Evolutionary conservation across 1,284 basidiomycete species (phyloP).

Genomic region (Boletus sp.): DNA sequence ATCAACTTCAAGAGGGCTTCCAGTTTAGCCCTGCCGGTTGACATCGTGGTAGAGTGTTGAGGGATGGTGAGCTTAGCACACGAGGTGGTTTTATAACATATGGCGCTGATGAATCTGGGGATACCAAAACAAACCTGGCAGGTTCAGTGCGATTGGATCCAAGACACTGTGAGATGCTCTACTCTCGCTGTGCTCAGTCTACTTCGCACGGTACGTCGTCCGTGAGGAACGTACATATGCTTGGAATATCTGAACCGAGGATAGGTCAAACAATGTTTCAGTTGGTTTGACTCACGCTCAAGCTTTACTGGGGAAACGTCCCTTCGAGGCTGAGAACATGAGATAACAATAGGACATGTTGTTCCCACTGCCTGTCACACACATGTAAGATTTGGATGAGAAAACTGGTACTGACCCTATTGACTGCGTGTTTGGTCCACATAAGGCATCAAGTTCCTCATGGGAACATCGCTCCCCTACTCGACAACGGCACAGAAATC

Average conservation of each 20-base stretch:
- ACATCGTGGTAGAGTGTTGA: slow-evolving; percentile 11
- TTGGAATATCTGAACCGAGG: neutral
- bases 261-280: neutral
- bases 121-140: neutral
- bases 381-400: neutral
- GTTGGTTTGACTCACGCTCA: neutral
- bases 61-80: neutral
- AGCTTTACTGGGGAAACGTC: neutral
- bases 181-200: too few species aligned
- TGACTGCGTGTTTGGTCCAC: neutral
- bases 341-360: neutral
- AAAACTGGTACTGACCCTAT: neutral
- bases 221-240: neutral
- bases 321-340: neutral
- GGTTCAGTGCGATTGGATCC: neutral
- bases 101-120: neutral
- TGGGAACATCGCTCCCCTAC: too few species aligned
- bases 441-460: neutral
- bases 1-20: slow-evolving; percentile 26
- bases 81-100: neutral
- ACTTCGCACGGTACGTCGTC: neutral
- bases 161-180: neutral
- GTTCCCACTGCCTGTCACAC: neutral
- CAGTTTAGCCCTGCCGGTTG: slow-evolving; percentile 24
- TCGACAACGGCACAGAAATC: too few species aligned